phyloP scores from a whole-genome alignment of 768 basidiomycete genomes.

The Xerocomellus amylosporus region DNA sequence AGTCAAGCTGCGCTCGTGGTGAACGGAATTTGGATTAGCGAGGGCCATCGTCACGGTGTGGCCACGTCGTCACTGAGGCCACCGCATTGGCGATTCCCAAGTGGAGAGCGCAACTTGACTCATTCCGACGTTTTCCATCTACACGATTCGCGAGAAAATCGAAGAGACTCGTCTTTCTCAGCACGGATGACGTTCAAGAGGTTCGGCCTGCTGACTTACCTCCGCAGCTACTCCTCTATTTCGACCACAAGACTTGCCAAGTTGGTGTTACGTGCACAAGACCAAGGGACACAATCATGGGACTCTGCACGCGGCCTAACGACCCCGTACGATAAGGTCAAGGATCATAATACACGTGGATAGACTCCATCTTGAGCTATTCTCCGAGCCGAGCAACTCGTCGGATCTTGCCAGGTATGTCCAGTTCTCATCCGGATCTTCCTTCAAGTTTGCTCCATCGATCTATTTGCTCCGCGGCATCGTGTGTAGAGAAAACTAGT shows the following conservation, averaged over 20 bases:
- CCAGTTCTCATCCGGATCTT: constrained; percentile 12
- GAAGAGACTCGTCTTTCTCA: too few species aligned
- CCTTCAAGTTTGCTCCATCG: neutral
- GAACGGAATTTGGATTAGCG: neutral
- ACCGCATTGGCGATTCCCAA: neutral
- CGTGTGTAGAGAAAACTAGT: neutral
- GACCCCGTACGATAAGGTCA: neutral
- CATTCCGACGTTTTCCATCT: too few species aligned
- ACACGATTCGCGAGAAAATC: neutral
- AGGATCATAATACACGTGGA: neutral
- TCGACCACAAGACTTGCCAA: neutral
- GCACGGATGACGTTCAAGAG: too few species aligned
- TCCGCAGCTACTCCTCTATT: neutral
- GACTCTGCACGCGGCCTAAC: neutral
- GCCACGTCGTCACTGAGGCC: neutral
- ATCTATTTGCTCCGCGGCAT: constrained; percentile 10
- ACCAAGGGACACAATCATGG: neutral
- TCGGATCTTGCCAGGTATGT: constrained; percentile 17
- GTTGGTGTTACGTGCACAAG: neutral
- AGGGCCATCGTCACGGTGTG: neutral
- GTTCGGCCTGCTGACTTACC: neutral
- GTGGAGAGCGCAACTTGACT: neutral
- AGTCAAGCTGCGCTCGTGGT: neutral
- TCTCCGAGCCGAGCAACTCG: neutral
- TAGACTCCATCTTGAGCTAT: neutral